Base-by-base conservation (phyloP, 345 rosid genomes). In the Pistacia atlantica region DNA sequence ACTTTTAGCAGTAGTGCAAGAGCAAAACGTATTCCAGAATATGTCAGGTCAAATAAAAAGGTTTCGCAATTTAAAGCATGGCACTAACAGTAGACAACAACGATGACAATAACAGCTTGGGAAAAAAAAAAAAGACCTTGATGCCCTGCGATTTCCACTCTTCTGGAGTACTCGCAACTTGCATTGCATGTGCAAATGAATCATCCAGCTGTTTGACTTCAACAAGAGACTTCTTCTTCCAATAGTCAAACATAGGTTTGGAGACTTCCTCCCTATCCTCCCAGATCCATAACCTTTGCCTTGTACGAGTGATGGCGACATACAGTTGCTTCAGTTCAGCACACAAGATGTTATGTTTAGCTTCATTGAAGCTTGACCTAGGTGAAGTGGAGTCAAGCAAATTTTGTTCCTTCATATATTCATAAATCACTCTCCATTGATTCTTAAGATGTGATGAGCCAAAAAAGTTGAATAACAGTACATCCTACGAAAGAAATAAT, bases 251-350 rank as follows among this genome's bases (percentile, higher is more conserved):
- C 75, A 87, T 73, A 4, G 90, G 87, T 72, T 77, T 71, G 0
- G 85, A 79, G 22, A 75, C 51, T 20, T 86, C 90, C 73, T 80
- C 78, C 0, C 25, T 6, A 56, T 79, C 82, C 73, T 90, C 93
- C 74, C 86, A 82, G 37, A 90, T 85, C 90, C 88, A 88, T 66
- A 88, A 75, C 37, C 93, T 82, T 72, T 86, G 91, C 74, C 84
- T 79, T 14, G 91, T 88, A 3, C 89, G 85, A 57, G 93, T 88
- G 25, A 88, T 84, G 5, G 89, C 89, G 22, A 84, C 90, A 75
- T 87, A 84, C 22, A 87, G 71, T 42, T 83, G 88, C 81, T 87
- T 87, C 69, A 87, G 67, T 78, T 90, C 92, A 38, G 90, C 81
- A 71, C 87, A 90, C 56, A 88, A 49, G 63, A 83, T 51, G 65